Evolutionary conservation across 2,329 filamentous ascomycete genomes (phyloP), one percentile per base, ranked within the genome.

Genomic region (Escovopsis weberi): DNA sequence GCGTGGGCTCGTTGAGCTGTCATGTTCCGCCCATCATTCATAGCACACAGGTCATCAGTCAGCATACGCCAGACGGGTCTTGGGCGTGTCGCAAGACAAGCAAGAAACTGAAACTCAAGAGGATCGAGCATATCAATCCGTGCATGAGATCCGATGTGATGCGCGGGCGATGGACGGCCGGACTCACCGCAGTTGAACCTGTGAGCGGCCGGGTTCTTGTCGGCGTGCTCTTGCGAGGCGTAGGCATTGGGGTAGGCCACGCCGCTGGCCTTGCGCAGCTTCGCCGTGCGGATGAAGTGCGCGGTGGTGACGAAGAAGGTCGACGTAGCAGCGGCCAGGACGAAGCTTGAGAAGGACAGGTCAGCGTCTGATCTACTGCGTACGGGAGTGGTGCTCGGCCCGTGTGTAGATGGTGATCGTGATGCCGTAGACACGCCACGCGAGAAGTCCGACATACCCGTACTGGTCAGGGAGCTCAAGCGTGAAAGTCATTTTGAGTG

Each of bases 101-200:
- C 23, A 23, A 23, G 23, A 23, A 19, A 40, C 28, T 15, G 15
- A 2, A 15, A 15, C 23, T 23, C 23, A 23, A 23, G 33, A 48
- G 37, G 43, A 41, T 41, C 49, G 41, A 44, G 45, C 37, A 40
- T 26, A 19, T 18, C 34, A n/a, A 35, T 6, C n/a, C 12, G 4
- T 33, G 44, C 7, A 37, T 7, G 12, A 32, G 12, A 33, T 37
- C 10, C 10, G 37, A 30, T 33, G 26, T 11, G 5, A 23, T 12
- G 1, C 12, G 11, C 6, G 23, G 23, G 23, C 23, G 23, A 8
- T 37, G 18, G 11, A 34, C 23, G 12, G 26, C 11, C 1, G 12
- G 23, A 55, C 63, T 26, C 57, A 69, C 68, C 72, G 63, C 76
- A 80, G 66, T 82, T 82, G 65, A 82, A 81, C 42, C 58, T 55